Base-by-base conservation (phyloP, 352 stramenopile species). In the Thalassiosira sp. region DNA sequence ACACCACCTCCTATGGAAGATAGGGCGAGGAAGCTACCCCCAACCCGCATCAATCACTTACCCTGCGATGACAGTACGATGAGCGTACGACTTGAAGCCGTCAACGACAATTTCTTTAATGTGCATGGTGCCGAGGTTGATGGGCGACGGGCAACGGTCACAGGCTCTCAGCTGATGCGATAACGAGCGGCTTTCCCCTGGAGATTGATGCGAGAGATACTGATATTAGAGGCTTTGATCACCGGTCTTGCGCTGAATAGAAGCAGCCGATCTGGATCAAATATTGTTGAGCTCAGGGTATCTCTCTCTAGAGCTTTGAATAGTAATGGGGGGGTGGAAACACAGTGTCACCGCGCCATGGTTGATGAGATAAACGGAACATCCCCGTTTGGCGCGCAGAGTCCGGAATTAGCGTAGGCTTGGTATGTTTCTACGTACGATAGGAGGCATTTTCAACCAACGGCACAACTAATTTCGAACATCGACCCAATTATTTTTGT, bases 31-130 rank as follows among this genome's bases (percentile, higher is more conserved):
- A n/a, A 45, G 35, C 5, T n/a, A 31, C 22, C 22, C 16, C 20
- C 13, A 18, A n/a, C n/a, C n/a, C 28, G 11, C 1, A 80, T 45
- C 37, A 56, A 53, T 5, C 40, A 87, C 85, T 81, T 60, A 93
- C 85, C 97, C 97, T 58, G 95, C 97, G 75, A 99, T 94, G 16
- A 99, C 96, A 27, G 97, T 99, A 69, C 96, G 93, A 79, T 95
- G 97, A 65, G 97, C 97, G 89, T 99, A 99, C 76, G 95, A 98
- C 93, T 99, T 99, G 93, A 99, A 99, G 10, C 97, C 97, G 84
- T 99, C 97, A 71, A 99, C 94, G 67, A 99, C 97, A 79, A 99
- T 97, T 91, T 99, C 95, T 84, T 99, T 95, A 79, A 99, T 97
- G 84, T 97, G 94, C 97, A 99, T 99, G 52, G 40, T 82, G 24